Conservation (phyloP, 2,329 filamentous ascomycete genomes). For the Alternaria rosae region DNA sequence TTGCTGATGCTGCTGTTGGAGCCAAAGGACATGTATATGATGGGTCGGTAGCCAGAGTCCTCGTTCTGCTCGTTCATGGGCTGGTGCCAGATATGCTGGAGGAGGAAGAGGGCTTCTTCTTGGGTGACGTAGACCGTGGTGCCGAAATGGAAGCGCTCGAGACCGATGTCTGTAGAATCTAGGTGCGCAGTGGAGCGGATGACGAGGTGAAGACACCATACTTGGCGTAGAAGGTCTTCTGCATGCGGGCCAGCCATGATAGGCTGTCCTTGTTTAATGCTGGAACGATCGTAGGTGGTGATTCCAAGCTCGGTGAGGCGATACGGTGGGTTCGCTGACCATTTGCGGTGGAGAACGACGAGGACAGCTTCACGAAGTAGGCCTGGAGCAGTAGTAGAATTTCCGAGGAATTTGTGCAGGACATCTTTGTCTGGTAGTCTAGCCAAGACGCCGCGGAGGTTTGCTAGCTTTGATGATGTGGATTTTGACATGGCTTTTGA, state of each 20-base stretch:
- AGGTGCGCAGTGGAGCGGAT: conserved; percentile 18
- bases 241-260: conserved; percentile 18
- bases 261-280: not conserved
- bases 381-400: not conserved
- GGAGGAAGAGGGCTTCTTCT: conserved; percentile 9
- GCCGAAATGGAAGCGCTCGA: conserved; percentile 24
- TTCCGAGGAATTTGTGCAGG: conserved; percentile 13
- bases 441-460: not conserved
- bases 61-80: conserved; percentile 15
- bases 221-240: conserved; percentile 16
- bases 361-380: conserved; percentile 21
- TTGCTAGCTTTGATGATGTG: conserved; percentile 1
- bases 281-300: conserved; percentile 16
- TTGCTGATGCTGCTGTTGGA: conserved; percentile 9
- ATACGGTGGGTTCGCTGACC: conserved; percentile 14
- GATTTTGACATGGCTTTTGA: not conserved
- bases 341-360: conserved; percentile 20
- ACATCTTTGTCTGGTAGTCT: conserved; percentile 3
- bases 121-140: conserved; percentile 15
- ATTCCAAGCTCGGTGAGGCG: conserved; percentile 25
- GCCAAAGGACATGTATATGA: conserved; percentile 23
- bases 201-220: conserved; percentile 25
- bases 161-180: conserved; percentile 1
- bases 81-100: conserved; percentile 23
- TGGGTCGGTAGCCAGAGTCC: conserved; percentile 12